Evolutionary conservation across 495 filamentous ascomycete species (phyloP), one percentile per base, ranked within the genome.

Genomic region (Darksidea phi): DNA sequence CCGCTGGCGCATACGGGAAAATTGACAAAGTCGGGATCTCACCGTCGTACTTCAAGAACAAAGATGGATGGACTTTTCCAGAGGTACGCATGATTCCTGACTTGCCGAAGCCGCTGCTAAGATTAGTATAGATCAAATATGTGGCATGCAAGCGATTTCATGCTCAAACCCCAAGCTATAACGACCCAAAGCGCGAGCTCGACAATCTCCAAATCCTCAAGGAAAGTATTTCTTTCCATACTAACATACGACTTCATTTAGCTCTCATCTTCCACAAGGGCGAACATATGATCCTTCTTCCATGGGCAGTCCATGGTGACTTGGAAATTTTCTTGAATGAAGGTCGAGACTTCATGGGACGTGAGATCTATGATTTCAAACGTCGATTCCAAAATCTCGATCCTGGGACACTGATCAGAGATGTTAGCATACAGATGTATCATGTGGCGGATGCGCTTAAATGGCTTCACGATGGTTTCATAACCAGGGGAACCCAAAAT

Each of bases 21-120:
- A 25, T 57, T 13, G 54, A 57, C 26, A 48, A 57, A 47, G 54
- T 57, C 12, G 28, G 23, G n/a, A 57, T 57, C 26, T 48, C 54
- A 28, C 25, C 41, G 18, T 24, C 13, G 6, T 48, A 57, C 23
- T 25, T 57, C 25, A 34, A 17, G 10, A 46, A 3, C 4, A 7
- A 15, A 18, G 36, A 54, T n/a, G 28, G 17, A 17, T 21, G 17
- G 2, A 21, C 8, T 12, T 23, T 42, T 17, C 41, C 26, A 13
- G 36, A 41, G 17, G 8, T 20, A 54, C 12, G 6, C 26, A 42
- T 18, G 2, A 1, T 6, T 17, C 8, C 24, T 1, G 12, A 21
- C 6, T 2, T 6, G 21, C 10, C 8, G 2, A 21, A 20, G 12
- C 11, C 7, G 12, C 4, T 1, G 4, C 32, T 20, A 2, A 18